Base-by-base conservation (phyloP, 169 alveolate genomes). In the Theileria orientalis region DNA sequence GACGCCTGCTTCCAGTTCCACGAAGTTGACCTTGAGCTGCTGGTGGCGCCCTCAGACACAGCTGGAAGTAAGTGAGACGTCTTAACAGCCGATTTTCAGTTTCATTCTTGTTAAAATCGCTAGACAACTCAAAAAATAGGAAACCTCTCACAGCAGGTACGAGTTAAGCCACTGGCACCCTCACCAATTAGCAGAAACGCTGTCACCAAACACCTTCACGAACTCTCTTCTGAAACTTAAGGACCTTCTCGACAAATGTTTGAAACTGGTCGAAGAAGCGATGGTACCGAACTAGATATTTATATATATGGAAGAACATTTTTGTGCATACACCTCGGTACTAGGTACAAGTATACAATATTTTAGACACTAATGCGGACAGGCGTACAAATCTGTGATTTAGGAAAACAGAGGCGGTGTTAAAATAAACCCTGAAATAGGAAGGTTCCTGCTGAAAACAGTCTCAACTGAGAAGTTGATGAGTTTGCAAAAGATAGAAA, bases 1-100 rank as follows among this genome's bases (percentile, higher is more conserved):
- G 95, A 92, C 61, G 91, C 92, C 47, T 90, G 89, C 83, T 90
- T 91, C 67, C 94, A 90, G 76, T 92, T 92, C 73, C 96, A 92
- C 74, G 95, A 92, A 69, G 85, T 92, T 6, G 95, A 92, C 64
- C 67, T 89, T 33, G 95, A 92, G 64, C 75, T 92, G 51, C 74
- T 76, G 69, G 73, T 76, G 13, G 54, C 92, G 3, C 90, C 88
- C 13, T 60, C 88, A 1, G 92, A 89, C 37, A 68, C 92, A 21
- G 76, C 86, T 6, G 93, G 84, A 41, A 69, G 54, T 64, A 59
- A 59, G 84, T 19, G 67, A 27, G 52, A 63, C 40, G 70, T 83
- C 25, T 77, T 69, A 9, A 74, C 59, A 41, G 75, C 62, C 19
- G 76, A 62, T 37, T 61, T 27, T 16, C 69, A 76, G 73, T 63